Conservation (phyloP, 345 rosid species). For the Lumnitzera littorea region DNA sequence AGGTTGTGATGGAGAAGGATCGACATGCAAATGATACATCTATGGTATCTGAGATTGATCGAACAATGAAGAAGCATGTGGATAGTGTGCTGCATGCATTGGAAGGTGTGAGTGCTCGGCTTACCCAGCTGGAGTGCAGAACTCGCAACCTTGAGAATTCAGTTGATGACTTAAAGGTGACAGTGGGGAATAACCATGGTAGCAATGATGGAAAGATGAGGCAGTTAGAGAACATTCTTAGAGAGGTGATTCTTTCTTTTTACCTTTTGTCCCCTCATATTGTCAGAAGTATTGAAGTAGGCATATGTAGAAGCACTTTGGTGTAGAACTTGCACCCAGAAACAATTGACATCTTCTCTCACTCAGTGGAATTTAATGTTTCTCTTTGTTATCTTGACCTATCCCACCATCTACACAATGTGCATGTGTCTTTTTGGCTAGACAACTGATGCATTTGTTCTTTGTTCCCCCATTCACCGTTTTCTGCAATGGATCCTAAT, state of each 20-base stretch:
- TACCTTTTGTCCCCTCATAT: not conserved
- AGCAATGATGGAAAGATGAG: constrained; percentile 78
- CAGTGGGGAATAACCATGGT: constrained; percentile 74
- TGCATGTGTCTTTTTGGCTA: too few species aligned
- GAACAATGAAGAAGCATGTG: constrained; percentile 56
- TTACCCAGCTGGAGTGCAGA: constrained; percentile 78
- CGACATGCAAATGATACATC: constrained; percentile 22
- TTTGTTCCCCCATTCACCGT: too few species aligned
- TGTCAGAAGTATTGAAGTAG: not conserved
- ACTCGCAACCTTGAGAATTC: constrained; percentile 57
- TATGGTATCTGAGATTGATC: constrained; percentile 60
- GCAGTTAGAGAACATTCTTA: constrained; percentile 69
- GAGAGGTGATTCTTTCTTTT: constrained; percentile 44
- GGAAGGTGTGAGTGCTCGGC: constrained; percentile 70
- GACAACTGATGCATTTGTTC: too few species aligned
- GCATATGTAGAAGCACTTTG: too few species aligned
- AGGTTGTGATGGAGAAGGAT: constrained; percentile 46
- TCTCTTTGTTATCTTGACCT: too few species aligned
- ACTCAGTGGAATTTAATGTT: too few species aligned
- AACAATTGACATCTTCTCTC: too few species aligned
- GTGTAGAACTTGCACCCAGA: too few species aligned
- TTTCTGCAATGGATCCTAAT: too few species aligned
- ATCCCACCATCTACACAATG: too few species aligned
- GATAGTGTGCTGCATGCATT: constrained; percentile 60
- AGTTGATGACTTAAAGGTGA: constrained; percentile 74